These are phyloP conservation scores for Septoria petroselini DNA, from an alignment of 2,329 filamentous ascomycete genomes.

Conservation along the genomic window DNA sequence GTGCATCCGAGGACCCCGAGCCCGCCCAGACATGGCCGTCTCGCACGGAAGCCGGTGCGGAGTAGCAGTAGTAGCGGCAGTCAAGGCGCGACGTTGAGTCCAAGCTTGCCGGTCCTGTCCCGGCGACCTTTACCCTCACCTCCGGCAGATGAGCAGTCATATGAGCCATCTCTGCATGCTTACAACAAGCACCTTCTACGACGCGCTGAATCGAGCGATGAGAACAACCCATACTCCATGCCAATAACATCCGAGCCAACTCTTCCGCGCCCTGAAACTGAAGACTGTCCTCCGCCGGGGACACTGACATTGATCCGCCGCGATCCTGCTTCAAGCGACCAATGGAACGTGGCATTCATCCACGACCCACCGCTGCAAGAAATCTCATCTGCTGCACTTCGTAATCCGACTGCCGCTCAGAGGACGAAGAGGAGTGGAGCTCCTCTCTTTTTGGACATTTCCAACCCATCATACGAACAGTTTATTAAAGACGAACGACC, in stretches of 20 bases:
- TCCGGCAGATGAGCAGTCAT: constrained; percentile 25
- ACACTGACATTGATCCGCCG: constrained; percentile 51
- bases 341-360: constrained; percentile 53
- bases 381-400: constrained; percentile 44
- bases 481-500: constrained; percentile 45
- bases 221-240: constrained; percentile 29
- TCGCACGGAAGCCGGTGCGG: constrained; percentile 31
- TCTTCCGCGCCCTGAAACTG: constrained; percentile 13
- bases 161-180: constrained; percentile 24
- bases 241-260: constrained; percentile 20
- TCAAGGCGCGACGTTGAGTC: neutral
- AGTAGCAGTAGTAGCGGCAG: neutral
- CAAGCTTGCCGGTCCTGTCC: constrained; percentile 26
- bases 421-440: constrained; percentile 41
- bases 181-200: constrained; percentile 28
- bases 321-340: constrained; percentile 48
- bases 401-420: constrained; percentile 29
- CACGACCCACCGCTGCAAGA: constrained; percentile 46
- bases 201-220: constrained; percentile 23
- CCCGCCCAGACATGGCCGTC: constrained; percentile 18
- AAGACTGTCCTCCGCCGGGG: constrained; percentile 20
- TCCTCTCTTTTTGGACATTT: constrained; percentile 54
- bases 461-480: constrained; percentile 58
- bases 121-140: constrained; percentile 30
- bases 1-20: constrained; percentile 2